These are phyloP conservation scores for Ophiostoma novo-ulmi DNA, from an alignment of 2,329 filamentous ascomycete genomes.

Conservation along the genomic window DNA sequence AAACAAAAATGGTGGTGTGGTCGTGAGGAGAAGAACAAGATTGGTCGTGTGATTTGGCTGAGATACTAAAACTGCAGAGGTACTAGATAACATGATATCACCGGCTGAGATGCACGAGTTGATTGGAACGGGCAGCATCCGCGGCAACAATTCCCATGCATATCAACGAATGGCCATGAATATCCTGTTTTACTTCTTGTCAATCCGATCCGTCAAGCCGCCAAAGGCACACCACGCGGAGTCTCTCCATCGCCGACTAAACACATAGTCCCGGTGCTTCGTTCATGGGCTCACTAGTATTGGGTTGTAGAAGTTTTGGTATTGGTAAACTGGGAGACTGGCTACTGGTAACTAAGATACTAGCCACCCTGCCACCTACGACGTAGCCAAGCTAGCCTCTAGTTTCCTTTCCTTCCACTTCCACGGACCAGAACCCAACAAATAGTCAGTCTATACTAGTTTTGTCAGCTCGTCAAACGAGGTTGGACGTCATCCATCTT, in stretches of 20 bases:
- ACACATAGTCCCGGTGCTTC: background rate
- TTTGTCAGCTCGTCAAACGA: background rate
- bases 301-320: background rate
- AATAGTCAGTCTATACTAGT: background rate
- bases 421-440: background rate
- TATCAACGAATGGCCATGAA: background rate
- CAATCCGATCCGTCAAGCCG: background rate
- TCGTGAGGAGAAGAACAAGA: background rate
- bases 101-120: background rate
- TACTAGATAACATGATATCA: background rate
- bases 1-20: background rate
- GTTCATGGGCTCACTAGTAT: conserved; percentile 7
- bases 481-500: background rate
- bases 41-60: background rate
- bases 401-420: background rate
- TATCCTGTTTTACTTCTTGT: background rate
- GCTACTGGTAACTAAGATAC: background rate
- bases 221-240: conserved; percentile 1
- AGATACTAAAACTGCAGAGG: background rate
- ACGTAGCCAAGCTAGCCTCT: background rate
- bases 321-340: background rate
- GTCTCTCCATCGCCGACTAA: conserved; percentile 1
- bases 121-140: conserved; percentile 7
- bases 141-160: background rate
- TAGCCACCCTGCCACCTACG: background rate